Evolutionary conservation across 345 rosid genomes (phyloP), one percentile per base, ranked within the genome.

Genomic region (Pugionium cornutum): DNA sequence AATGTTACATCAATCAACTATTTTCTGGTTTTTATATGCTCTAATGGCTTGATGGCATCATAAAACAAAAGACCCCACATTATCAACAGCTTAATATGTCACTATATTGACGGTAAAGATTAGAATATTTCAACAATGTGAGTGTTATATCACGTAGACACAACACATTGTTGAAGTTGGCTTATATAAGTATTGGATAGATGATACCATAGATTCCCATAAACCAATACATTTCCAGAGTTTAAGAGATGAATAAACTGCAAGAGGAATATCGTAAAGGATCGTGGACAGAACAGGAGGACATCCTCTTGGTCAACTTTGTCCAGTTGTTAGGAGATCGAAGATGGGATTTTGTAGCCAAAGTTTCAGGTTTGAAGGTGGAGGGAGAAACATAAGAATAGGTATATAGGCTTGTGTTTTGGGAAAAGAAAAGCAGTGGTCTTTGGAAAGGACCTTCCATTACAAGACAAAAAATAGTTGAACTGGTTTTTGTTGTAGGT

Each of bases 361-460:
- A 94, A 80, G 92, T 94, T 76, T 94, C 99, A 94, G 99, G 99
- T 94, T 94, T 94, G 97, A 90, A 88, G 97, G 97, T 88, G 99
- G 99, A 78, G 99, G 99, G 99, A 85, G 97, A 86, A 81, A 81
- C 69, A 60, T 80, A 74, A 73, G 76, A 66, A 56, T 88, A 88
- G 95, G 97, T 88, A 84, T 72, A 72, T 3, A 66, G 73, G 91
- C 31, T 76, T 76, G 5, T 40, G 62, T 76, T 62, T 36, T 68
- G 80, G 78, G 56, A 40, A 40, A 56, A 82, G 56, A 77, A 80
- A 78, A 77, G 72, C 18, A 5, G 36, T 61, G 82, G 81, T 68
- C 81, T 77, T 58, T 70, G 73, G 68, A 72, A 73, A 78, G 84
- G 78, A 75, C 83, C 63, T 42, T 64, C 83, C 77, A 62, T 82